A percentile compares a stretch with the other conserved stretches of the same genome.
Evolutionary conservation across 1,139 yeast species (phyloP).

Genomic region (Kodamaea derodonti): DNA sequence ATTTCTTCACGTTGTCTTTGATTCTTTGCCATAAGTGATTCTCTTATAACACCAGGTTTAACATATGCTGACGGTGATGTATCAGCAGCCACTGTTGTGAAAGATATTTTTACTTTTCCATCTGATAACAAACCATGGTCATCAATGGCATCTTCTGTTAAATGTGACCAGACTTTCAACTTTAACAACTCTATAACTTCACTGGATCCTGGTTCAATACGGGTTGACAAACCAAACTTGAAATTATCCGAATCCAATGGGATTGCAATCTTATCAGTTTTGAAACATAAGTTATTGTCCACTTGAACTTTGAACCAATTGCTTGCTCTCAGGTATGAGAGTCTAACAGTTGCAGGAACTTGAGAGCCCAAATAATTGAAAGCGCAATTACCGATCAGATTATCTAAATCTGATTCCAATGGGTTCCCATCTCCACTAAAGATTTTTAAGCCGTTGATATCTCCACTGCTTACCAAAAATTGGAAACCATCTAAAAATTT

Average conservation of each 20-base stretch:
- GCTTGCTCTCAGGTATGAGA: slow-evolving; percentile 47
- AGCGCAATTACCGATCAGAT: slow-evolving; percentile 53
- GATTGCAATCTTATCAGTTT: slow-evolving; percentile 50
- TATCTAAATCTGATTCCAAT: slow-evolving; percentile 14
- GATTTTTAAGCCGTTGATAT: slow-evolving; percentile 51
- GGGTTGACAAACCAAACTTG: slow-evolving; percentile 53
- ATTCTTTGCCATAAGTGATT: slow-evolving; percentile 38
- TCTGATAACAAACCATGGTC: slow-evolving; percentile 54
- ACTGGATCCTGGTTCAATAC: slow-evolving; percentile 29
- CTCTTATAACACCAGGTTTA: slow-evolving; percentile 24
- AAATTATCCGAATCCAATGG: slow-evolving; percentile 28
- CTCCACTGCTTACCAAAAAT: slow-evolving; percentile 46
- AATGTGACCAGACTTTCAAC: slow-evolving; percentile 49
- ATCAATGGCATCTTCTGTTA: slow-evolving; percentile 53
- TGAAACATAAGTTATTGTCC: slow-evolving; percentile 68
- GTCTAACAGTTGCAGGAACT: slow-evolving; percentile 65
- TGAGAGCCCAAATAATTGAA: slow-evolving; percentile 60
- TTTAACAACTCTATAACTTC: slow-evolving; percentile 62
- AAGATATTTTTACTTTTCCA: slow-evolving; percentile 32
- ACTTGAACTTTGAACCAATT: slow-evolving; percentile 58
- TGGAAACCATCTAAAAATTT: slow-evolving; percentile 57
- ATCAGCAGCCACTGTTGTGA: slow-evolving; percentile 13
- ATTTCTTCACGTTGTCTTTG: slow-evolving; percentile 24
- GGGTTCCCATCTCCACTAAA: slow-evolving; percentile 53
- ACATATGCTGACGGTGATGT: slow-evolving; percentile 4